Conservation (phyloP, 1,284 basidiomycete species). For the Malassezia globosa region DNA sequence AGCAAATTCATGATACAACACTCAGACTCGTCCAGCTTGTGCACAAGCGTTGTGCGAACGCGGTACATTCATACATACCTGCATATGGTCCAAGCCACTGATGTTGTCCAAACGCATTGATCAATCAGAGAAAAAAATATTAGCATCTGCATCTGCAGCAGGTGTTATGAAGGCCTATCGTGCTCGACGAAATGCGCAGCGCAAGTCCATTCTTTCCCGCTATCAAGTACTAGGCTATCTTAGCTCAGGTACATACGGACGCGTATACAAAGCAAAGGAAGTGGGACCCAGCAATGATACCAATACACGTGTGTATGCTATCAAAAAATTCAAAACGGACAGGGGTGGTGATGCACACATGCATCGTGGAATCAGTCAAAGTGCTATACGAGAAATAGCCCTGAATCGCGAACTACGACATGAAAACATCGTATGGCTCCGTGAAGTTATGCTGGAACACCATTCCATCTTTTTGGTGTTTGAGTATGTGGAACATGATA, state of each 20-base stretch:
- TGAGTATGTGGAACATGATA: slow-evolving; percentile 93
- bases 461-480: slow-evolving; percentile 85
- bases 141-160: slow-evolving; percentile 13
- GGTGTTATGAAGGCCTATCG: slow-evolving; percentile 39
- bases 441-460: slow-evolving; percentile 91
- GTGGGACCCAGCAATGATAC: neutral
- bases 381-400: slow-evolving; percentile 91
- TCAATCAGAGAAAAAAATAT: too few relatives aligned
- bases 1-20: too few relatives aligned
- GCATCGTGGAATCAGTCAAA: slow-evolving; percentile 95
- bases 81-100: too few relatives aligned
- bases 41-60: too few relatives aligned
- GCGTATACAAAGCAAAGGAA: slow-evolving; percentile 77
- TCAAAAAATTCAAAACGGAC: slow-evolving; percentile 99
- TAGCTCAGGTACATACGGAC: slow-evolving; percentile 91
- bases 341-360: slow-evolving; percentile 55
- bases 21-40: too few relatives aligned
- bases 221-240: slow-evolving; percentile 94
- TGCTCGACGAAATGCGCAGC: slow-evolving; percentile 25
- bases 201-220: slow-evolving; percentile 29
- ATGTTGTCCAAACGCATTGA: too few relatives aligned
- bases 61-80: too few relatives aligned
- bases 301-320: slow-evolving; percentile 57
- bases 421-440: slow-evolving; percentile 78
- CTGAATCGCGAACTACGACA: slow-evolving; percentile 87